phyloP scores from a whole-genome alignment of 768 basidiomycete genomes.

The Naganishia randhawae region DNA sequence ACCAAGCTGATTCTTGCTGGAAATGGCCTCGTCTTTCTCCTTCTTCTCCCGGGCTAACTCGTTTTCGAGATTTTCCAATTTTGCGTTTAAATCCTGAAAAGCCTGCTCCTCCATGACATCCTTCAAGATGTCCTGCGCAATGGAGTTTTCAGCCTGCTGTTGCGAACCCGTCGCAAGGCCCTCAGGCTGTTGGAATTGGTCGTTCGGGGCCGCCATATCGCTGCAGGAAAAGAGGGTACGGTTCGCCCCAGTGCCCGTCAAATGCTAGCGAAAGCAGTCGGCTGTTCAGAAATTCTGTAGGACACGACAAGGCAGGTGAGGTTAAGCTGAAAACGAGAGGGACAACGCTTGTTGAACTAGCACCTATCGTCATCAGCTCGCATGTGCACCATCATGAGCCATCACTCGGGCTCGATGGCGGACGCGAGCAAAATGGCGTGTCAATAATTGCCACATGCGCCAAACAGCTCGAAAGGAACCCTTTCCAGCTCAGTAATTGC shows the following conservation, averaged over 20 bases:
- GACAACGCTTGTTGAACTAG: no score
- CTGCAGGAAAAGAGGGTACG: neutral
- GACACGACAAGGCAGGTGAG: neutral
- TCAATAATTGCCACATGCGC: no score
- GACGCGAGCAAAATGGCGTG: no score
- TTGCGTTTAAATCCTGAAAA: constrained; percentile 27
- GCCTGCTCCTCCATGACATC: constrained; percentile 28
- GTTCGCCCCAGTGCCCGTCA: neutral
- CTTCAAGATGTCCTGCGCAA: constrained; percentile 21
- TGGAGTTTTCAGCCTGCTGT: constrained; percentile 6
- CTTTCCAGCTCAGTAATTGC: no score
- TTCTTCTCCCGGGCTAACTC: constrained; percentile 16
- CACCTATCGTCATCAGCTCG: neutral
- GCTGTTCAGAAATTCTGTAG: neutral
- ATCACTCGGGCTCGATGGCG: no score
- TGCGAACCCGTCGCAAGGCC: constrained; percentile 20
- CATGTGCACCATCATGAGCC: no score
- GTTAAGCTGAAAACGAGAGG: neutral
- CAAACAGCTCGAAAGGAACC: no score
- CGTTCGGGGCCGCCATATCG: constrained; percentile 16
- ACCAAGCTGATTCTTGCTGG: constrained; percentile 28
- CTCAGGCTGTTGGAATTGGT: constrained; percentile 9
- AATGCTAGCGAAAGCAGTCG: neutral
- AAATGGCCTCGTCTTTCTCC: constrained; percentile 22
- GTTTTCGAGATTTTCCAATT: constrained; percentile 12